Base-by-base conservation (phyloP, 2,329 filamentous ascomycete genomes). In the Leptosphaerulina australis region DNA sequence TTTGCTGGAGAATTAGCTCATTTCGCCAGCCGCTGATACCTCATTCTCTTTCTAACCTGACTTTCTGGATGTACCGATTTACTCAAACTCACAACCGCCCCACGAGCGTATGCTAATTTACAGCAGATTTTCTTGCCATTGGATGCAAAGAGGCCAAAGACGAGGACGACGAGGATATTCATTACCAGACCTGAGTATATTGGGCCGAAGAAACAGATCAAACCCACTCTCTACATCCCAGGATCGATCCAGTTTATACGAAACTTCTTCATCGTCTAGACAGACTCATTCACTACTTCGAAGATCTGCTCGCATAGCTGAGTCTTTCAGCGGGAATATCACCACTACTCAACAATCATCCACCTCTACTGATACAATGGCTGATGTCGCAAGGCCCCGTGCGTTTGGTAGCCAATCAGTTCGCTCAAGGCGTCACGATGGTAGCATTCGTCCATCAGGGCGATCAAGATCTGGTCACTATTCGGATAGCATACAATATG, bases 351-450 rank as follows among this genome's bases (percentile, higher is more conserved):
- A 59, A 11, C 63, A 53, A 26, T 15, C 46, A 50, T 24, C 46
- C 35, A 45, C 51, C 37, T 44, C 60, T 50, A 55, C 44, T 43
- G 57, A 58, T 44, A 44, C 54, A 39, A 73, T 74, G 71, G 69
- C 70, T 56, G 64, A 72, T 63, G 68, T 74, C 59, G 70, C 68
- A 56, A 70, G 70, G 64, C 64, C 59, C 37, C 63, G 68, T 46
- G 53, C 68, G 49, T 47, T 69, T 54, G 65, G 64, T 31, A 68
- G 64, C 48, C 63, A 63, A 48, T 63, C 69, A 29, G 65, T 65
- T 39, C 58, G 62, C 53, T 66, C 68, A 48, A 61, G 65, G 45
- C 67, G 63, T 53, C 62, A 64, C 43, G 48, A 55, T 35, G 55
- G 54, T 50, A 59, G 58, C 46, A 48, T 48, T 46, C 64, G 57